A percentile compares a stretch with the other conserved stretches of the same genome.
phyloP scores from a whole-genome alignment of 495 filamentous ascomycete species.

The Neurospora intermedia region DNA sequence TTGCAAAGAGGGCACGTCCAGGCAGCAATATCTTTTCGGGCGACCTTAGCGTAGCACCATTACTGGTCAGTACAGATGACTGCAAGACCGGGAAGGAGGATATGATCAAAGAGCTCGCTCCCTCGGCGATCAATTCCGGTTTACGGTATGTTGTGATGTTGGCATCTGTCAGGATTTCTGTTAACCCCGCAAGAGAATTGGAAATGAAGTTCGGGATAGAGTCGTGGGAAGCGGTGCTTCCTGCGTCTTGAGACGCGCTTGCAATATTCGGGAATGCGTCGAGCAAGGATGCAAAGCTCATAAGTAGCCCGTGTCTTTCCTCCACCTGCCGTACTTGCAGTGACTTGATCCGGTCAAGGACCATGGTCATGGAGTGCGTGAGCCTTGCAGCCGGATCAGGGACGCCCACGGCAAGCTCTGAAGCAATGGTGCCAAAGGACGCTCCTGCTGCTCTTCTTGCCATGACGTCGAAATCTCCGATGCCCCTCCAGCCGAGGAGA shows the following conservation, averaged over 20 bases:
- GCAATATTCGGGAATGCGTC: constrained; percentile 23
- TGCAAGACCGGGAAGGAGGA: constrained; percentile 30
- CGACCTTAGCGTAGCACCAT: not conserved
- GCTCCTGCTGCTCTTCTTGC: constrained; percentile 61
- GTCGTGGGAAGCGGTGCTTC: not conserved
- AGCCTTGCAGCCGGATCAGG: constrained; percentile 19
- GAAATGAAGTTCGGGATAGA: not conserved
- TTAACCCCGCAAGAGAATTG: constrained; percentile 8
- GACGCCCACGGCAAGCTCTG: constrained; percentile 18
- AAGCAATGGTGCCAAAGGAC: constrained; percentile 53
- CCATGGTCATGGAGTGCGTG: constrained; percentile 14
- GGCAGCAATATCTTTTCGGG: constrained; percentile 7
- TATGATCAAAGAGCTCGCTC: constrained; percentile 45
- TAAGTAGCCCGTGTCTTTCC: constrained; percentile 54
- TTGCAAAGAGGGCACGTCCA: constrained; percentile 10
- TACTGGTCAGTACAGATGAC: constrained; percentile 7
- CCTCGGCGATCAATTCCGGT: constrained; percentile 61
- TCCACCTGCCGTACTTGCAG: constrained; percentile 52
- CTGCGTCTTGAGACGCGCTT: not conserved
- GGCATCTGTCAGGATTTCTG: constrained; percentile 24
- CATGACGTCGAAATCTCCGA: constrained; percentile 61
- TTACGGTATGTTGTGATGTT: constrained; percentile 38
- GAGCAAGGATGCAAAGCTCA: constrained; percentile 45
- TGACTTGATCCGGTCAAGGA: constrained; percentile 34
- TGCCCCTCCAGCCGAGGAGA: constrained; percentile 78